A percentile compares a stretch with the other conserved stretches of the same genome.
phyloP scores from a whole-genome alignment of 441 rosid genomes.

The Gossypium trilobum region DNA sequence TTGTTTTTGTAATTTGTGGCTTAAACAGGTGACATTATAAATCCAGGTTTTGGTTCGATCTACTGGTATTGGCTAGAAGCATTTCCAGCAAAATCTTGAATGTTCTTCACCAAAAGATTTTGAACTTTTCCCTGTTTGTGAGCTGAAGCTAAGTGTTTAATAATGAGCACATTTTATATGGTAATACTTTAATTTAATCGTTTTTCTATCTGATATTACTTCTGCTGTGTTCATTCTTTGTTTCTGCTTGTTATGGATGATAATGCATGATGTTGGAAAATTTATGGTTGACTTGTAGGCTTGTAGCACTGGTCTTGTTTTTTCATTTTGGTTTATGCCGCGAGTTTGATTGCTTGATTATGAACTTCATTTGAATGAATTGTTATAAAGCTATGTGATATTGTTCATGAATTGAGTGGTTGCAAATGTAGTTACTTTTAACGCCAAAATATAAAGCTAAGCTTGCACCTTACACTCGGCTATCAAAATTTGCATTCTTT shows the following conservation, averaged over 20 bases:
- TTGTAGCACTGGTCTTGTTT: neutral
- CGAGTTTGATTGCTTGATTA: neutral
- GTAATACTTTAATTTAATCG: neutral
- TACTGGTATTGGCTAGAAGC: neutral
- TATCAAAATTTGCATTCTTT: too few species aligned
- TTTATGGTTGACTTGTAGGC: neutral
- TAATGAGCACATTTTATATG: neutral
- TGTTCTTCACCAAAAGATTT: constrained; percentile 8
- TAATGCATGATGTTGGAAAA: neutral
- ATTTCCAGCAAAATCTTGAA: neutral
- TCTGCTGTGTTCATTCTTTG: neutral
- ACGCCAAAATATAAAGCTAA: neutral
- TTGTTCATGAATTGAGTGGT: neutral
- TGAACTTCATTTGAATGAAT: neutral
- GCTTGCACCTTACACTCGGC: too few species aligned
- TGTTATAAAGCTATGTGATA: neutral
- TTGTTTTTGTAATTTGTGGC: constrained; percentile 10
- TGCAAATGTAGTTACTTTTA: neutral
- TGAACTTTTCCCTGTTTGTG: neutral
- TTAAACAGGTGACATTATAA: neutral
- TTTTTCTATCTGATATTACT: neutral
- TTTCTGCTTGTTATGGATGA: neutral
- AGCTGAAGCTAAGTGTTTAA: neutral
- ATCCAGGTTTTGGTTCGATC: neutral
- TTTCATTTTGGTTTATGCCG: neutral